Conservation (phyloP, 805 yeast genomes). For the Candida manassasensis region DNA sequence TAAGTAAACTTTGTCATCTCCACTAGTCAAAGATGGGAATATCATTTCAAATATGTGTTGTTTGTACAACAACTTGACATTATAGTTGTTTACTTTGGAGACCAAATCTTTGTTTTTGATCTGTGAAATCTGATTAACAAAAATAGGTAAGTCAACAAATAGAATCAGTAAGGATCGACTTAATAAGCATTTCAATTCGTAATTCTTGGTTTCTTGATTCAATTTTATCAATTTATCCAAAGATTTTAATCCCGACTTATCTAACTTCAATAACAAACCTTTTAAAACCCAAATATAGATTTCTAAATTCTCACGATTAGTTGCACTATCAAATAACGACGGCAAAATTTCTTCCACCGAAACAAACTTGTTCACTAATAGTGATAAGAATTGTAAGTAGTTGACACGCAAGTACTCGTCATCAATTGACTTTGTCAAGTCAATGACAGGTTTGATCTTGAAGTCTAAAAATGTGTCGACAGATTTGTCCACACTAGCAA, state of each 20-base stretch:
- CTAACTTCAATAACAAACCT: conserved; percentile 59
- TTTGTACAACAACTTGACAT: conserved; percentile 66
- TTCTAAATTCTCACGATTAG: conserved; percentile 41
- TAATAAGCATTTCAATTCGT: conserved; percentile 12
- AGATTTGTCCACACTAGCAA: conserved; percentile 50
- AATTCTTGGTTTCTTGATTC: conserved; percentile 29
- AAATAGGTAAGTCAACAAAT: conserved; percentile 61
- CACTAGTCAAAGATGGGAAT: conserved; percentile 51
- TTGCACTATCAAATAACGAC: neutral
- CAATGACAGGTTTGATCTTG: conserved; percentile 8
- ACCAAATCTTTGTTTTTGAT: conserved; percentile 24
- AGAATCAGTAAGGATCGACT: conserved; percentile 61
- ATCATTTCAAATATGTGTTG: conserved; percentile 69
- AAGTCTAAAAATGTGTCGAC: conserved; percentile 8
- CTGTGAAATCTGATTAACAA: conserved; percentile 40
- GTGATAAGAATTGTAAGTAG: conserved; percentile 50
- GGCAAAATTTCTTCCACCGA: conserved; percentile 8
- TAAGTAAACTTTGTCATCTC: conserved; percentile 49
- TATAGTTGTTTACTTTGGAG: conserved; percentile 48
- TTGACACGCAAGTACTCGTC: conserved; percentile 42
- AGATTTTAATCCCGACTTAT: conserved; percentile 26
- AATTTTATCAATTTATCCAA: conserved; percentile 17
- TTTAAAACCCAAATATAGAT: conserved; percentile 65
- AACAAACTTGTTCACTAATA: conserved; percentile 47
- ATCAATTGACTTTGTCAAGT: conserved; percentile 8